Percentiles rank a stretch among this genome's conserved stretches.
These are phyloP conservation scores for Boletellus dicymbophilus DNA, from an alignment of 1,284 basidiomycete species.

Conservation along the genomic window DNA sequence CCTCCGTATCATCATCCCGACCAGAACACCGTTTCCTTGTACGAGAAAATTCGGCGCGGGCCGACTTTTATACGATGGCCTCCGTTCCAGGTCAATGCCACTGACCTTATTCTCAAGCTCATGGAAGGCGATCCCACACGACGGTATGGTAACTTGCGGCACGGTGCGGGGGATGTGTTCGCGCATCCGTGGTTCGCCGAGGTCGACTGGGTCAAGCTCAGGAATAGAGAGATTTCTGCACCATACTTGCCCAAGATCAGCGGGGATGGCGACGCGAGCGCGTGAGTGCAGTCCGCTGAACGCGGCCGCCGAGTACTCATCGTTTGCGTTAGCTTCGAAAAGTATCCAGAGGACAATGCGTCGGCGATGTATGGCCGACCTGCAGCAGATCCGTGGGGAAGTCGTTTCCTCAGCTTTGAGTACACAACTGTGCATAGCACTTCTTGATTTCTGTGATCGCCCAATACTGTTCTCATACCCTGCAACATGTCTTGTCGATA, in stretches of 20 bases:
- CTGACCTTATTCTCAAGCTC: conserved; percentile 88
- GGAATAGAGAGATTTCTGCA: conserved; percentile 89
- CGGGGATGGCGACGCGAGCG: conserved; percentile 89
- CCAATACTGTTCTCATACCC: conserved; percentile 12
- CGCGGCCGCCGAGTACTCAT: neutral
- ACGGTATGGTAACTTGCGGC: conserved; percentile 90
- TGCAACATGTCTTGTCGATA: conserved; percentile 9
- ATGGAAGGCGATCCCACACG: conserved; percentile 91
- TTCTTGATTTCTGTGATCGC: conserved; percentile 4
- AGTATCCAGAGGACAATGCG: conserved; percentile 73
- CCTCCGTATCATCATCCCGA: conserved; percentile 77
- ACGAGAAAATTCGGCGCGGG: conserved; percentile 84
- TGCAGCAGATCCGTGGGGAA: conserved; percentile 56
- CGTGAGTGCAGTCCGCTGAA: conserved; percentile 54
- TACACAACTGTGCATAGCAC: conserved; percentile 46
- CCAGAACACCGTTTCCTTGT: conserved; percentile 63
- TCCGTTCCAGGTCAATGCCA: conserved; percentile 82
- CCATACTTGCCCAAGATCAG: conserved; percentile 90
- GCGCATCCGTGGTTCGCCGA: conserved; percentile 97
- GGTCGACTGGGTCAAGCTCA: conserved; percentile 92
- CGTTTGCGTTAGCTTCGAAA: conserved; percentile 60
- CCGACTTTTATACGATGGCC: conserved; percentile 87
- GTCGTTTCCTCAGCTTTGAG: conserved; percentile 68
- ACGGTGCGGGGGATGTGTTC: conserved; percentile 96
- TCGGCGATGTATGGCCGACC: conserved; percentile 57